Base-by-base conservation (phyloP, 2,329 filamentous ascomycete genomes). In the Xylariaceae sp. region DNA sequence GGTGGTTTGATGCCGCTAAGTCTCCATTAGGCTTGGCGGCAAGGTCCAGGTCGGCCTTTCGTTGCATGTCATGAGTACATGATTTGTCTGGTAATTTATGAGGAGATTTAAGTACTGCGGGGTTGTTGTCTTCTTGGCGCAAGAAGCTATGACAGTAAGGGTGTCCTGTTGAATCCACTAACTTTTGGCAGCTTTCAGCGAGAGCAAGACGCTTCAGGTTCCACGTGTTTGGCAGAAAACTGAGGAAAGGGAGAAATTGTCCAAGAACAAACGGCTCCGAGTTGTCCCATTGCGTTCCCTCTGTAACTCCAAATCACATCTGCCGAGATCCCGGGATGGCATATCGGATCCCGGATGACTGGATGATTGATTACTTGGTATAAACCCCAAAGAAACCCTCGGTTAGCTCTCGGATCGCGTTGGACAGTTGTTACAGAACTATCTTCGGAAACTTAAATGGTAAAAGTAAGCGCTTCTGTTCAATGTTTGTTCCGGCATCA, bases 81-180 rank as follows among this genome's bases (percentile, higher is more conserved):
- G 2, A 8, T 14, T 3, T 5, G 6, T 18, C 24, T 19, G 13
- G 31, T 11, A 21, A 34, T 12, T n/a, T 34, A 3, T 9, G 35
- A 13, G 32, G 12, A 7, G 9, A 13, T 6, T 18, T 13, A 17
- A 42, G 43, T 46, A 46, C 43, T 46, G 43, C 36, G 43, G 39
- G 43, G 43, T 42, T 31, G 31, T 31, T 44, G 41, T 38, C 19
- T 41, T 2, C 11, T n/a, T 3, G 4, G 5, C 21, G 17, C 17
- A 14, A 31, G n/a, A 19, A 33, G 12, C 11, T 36, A 3, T 9
- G 39, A 13, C 28, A 12, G 5, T 9, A n/a, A 3, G 21, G 18
- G 13, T 45, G 43, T 45, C 41, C 43, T 45, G 43, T n/a, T n/a
- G n/a, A n/a, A n/a, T n/a, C n/a, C n/a, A n/a, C n/a, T n/a, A n/a